Conservation (phyloP, 2,329 filamentous ascomycete species). For the Neopestalotiopsis clavispora region DNA sequence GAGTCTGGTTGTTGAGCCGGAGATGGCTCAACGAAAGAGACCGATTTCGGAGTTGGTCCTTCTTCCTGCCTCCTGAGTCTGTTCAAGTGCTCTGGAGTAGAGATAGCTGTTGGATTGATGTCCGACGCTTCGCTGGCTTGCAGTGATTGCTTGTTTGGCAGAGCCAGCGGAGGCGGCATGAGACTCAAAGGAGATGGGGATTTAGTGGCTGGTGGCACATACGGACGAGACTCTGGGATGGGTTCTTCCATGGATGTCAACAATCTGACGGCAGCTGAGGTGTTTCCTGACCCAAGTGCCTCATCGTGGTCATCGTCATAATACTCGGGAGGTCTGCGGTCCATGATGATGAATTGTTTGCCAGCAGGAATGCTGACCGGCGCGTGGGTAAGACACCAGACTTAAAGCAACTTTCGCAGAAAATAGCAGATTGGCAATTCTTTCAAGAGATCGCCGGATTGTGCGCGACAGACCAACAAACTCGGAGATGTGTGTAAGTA, state of each 20-base stretch:
- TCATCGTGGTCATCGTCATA: constrained; percentile 62
- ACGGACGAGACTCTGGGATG: constrained; percentile 52
- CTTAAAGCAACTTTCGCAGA: neutral
- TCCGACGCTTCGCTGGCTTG: neutral
- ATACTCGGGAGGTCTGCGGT: constrained; percentile 62
- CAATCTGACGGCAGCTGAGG: constrained; percentile 59
- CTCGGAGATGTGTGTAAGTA: neutral
- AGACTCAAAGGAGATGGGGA: constrained; percentile 26
- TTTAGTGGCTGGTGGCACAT: constrained; percentile 48
- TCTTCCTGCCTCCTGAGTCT: constrained; percentile 45
- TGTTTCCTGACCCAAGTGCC: constrained; percentile 47
- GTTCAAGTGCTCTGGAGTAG: constrained; percentile 41
- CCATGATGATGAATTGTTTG: constrained; percentile 44
- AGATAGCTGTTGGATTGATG: constrained; percentile 31
- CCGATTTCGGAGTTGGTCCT: constrained; percentile 31
- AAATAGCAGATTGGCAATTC: neutral
- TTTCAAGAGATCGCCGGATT: neutral
- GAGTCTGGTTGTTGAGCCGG: constrained; percentile 22
- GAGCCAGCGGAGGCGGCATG: constrained; percentile 30
- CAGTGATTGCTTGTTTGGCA: constrained; percentile 26
- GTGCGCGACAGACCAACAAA: neutral
- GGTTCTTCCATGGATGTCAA: constrained; percentile 67
- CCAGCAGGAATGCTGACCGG: constrained; percentile 26
- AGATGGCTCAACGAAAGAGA: constrained; percentile 13
- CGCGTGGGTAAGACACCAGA: constrained; percentile 24